Conservation (phyloP, 2,329 filamentous ascomycete genomes). For the Aspergillus unguis region DNA sequence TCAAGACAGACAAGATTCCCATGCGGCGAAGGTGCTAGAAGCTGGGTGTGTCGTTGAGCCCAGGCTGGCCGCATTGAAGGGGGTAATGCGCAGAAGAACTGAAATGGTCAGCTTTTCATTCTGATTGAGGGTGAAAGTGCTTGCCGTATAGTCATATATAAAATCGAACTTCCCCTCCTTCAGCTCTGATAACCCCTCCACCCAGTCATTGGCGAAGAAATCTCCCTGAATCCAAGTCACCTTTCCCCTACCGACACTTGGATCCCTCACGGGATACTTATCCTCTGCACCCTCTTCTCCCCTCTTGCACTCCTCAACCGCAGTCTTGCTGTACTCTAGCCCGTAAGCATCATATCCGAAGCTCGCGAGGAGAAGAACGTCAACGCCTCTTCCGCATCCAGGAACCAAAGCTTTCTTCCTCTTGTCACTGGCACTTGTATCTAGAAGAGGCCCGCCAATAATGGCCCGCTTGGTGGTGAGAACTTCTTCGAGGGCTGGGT, state of each 20-base stretch:
- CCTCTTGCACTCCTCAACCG: slow-evolving; percentile 4
- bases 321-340: slow-evolving; percentile 51
- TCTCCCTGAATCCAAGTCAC: slow-evolving; percentile 60
- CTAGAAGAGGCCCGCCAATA: slow-evolving; percentile 35
- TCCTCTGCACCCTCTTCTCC: background rate
- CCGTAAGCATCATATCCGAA: slow-evolving; percentile 76
- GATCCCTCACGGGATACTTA: slow-evolving; percentile 10
- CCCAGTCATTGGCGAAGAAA: slow-evolving; percentile 16
- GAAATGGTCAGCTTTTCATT: background rate
- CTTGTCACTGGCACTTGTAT: slow-evolving; percentile 17
- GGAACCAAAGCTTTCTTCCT: slow-evolving; percentile 66
- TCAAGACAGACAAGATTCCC: slow-evolving; percentile 66
- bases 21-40: slow-evolving; percentile 47
- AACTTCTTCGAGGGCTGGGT: slow-evolving; percentile 57
- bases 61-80: slow-evolving; percentile 55
- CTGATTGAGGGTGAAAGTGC: slow-evolving; percentile 11
- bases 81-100: slow-evolving; percentile 62
- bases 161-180: slow-evolving; percentile 14
- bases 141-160: slow-evolving; percentile 50
- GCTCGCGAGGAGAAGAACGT: slow-evolving; percentile 70
- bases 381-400: slow-evolving; percentile 78
- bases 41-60: slow-evolving; percentile 54
- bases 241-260: slow-evolving; percentile 38
- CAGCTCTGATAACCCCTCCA: slow-evolving; percentile 1
- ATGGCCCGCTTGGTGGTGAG: slow-evolving; percentile 40